Conservation (phyloP, 257 asterid species). For the Nicotiana obtusifolia region DNA sequence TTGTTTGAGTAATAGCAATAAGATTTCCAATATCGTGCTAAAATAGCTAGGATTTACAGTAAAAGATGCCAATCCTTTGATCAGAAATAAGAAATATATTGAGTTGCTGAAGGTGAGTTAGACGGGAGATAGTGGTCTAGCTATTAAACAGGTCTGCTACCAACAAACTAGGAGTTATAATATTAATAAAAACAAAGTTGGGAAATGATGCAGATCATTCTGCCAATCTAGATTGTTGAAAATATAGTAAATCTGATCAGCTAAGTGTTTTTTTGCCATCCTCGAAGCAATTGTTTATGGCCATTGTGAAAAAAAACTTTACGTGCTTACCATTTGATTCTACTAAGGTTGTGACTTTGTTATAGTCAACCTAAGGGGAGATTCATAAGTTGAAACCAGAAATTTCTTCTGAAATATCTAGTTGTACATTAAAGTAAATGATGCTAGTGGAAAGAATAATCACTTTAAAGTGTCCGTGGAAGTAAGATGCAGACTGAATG, state of each 20-base stretch:
- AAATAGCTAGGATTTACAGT: no score
- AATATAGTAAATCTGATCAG: neutral
- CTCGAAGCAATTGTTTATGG: neutral
- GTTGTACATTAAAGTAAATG: neutral
- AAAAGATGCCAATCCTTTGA: no score
- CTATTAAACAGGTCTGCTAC: neutral
- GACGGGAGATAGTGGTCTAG: neutral
- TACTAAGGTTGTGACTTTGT: neutral
- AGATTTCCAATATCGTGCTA: no score
- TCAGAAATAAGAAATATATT: no score
- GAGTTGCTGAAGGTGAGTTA: no score
- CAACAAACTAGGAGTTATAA: neutral
- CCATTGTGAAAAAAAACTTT: neutral
- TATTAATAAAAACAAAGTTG: no score
- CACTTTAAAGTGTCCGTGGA: neutral
- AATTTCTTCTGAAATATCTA: slow-evolving; percentile 6
- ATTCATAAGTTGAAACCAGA: neutral
- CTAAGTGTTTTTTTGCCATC: neutral
- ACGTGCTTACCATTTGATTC: neutral
- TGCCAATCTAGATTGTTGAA: neutral
- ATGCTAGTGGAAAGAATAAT: neutral
- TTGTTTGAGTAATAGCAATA: no score
- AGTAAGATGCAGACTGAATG: neutral
- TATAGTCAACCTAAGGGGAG: neutral
- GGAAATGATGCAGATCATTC: neutral